These are phyloP conservation scores for Pezizomycotina sp. DNA, from an alignment of 2,329 filamentous ascomycete genomes.

Conservation along the genomic window DNA sequence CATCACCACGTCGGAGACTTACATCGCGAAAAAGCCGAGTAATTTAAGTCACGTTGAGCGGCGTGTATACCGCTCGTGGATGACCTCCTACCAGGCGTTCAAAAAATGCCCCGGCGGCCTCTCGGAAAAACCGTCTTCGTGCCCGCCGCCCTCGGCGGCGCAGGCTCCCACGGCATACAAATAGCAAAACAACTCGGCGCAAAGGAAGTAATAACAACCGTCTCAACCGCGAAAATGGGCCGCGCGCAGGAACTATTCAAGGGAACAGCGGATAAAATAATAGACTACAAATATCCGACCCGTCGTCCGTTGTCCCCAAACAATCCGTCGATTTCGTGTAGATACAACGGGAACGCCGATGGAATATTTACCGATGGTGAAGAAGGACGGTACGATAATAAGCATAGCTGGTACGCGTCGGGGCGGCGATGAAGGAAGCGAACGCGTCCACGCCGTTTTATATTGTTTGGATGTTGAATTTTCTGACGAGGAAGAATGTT, in stretches of 20 bases:
- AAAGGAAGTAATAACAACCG: slow-evolving; percentile 14
- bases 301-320: slow-evolving; percentile 6
- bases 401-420: slow-evolving; percentile 12
- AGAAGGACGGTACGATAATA: slow-evolving; percentile 10
- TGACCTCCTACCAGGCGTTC: slow-evolving; percentile 13
- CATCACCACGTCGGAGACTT: slow-evolving; percentile 27
- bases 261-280: slow-evolving; percentile 9
- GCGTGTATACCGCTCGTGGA: slow-evolving; percentile 15
- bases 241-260: slow-evolving; percentile 12
- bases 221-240: slow-evolving; percentile 8
- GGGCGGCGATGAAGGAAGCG: slow-evolving; percentile 5
- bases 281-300: slow-evolving; percentile 14
- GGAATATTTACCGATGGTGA: slow-evolving; percentile 6
- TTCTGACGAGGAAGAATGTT: slow-evolving; percentile 6
- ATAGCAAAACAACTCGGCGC: slow-evolving; percentile 12
- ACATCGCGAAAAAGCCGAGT: slow-evolving; percentile 30
- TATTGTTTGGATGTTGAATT: slow-evolving; percentile 5
- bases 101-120: slow-evolving; percentile 8
- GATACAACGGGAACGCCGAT: slow-evolving; percentile 11
- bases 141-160: slow-evolving; percentile 9
- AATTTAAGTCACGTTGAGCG: slow-evolving; percentile 32
- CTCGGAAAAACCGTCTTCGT: not conserved
- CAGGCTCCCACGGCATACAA: slow-evolving; percentile 15
- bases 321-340: slow-evolving; percentile 15
- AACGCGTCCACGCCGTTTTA: slow-evolving; percentile 9